Evolutionary conservation across 768 basidiomycete genomes (phyloP).

Genomic region (Multifurca ochricompacta): DNA sequence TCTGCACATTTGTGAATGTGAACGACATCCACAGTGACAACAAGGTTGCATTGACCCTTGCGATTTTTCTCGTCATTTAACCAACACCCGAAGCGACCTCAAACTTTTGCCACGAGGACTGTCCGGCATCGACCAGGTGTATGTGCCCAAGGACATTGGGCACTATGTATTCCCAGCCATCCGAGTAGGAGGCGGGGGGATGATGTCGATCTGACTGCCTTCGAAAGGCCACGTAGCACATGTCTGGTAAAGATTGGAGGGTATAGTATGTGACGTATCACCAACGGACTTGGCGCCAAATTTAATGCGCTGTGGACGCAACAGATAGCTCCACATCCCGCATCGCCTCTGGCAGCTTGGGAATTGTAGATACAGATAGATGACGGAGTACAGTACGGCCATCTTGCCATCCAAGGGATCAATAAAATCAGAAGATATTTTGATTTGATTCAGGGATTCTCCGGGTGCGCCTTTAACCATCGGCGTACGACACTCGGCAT

Average conservation of each 20-base stretch:
- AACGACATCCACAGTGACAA: conserved; percentile 57
- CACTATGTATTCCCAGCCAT: conserved; percentile 27
- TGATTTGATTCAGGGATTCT: conserved; percentile 5
- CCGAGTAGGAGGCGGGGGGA: conserved; percentile 26
- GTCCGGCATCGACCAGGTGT: conserved; percentile 19
- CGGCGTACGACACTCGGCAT: conserved; percentile 41
- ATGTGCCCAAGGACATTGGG: conserved; percentile 29
- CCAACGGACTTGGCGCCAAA: conserved; percentile 48
- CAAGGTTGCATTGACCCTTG: conserved; percentile 60
- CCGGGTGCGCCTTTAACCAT: conserved; percentile 52
- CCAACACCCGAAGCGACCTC: conserved; percentile 41
- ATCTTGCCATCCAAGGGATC: not conserved
- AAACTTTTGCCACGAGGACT: conserved; percentile 32
- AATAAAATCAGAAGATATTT: not conserved
- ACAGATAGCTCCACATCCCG: too few species aligned
- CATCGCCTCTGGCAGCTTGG: too few species aligned
- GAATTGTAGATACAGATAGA: not conserved
- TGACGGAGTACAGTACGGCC: not conserved
- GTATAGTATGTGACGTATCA: conserved; percentile 45
- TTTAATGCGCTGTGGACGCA: conserved; percentile 51
- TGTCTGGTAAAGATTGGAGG: conserved; percentile 44
- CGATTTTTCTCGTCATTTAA: conserved; percentile 47
- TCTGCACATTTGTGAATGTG: conserved; percentile 48
- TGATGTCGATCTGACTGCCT: conserved; percentile 21
- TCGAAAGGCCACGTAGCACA: conserved; percentile 32